Percentiles rank a stretch among this genome's conserved stretches.
Evolutionary conservation across 768 basidiomycete species (phyloP).

Genomic region (Tubosaeta sp.): DNA sequence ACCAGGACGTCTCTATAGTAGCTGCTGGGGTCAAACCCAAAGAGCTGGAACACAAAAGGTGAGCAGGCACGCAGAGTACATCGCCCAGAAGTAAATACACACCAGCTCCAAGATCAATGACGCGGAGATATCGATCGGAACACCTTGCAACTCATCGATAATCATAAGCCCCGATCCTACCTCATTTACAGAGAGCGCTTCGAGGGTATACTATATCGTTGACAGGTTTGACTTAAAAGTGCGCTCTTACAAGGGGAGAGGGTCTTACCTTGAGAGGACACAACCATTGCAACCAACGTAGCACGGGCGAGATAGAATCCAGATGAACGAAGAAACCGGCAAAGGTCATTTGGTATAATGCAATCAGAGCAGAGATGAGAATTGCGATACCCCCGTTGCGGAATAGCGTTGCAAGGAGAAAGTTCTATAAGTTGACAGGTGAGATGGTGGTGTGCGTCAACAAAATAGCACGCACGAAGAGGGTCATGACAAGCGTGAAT

Average conservation of each 20-base stretch:
- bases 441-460: neutral
- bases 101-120: constrained; percentile 82
- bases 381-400: constrained; percentile 88
- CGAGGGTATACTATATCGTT: constrained; percentile 50
- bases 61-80: neutral
- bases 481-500: constrained; percentile 79
- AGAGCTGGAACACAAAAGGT: constrained; percentile 46
- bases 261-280: constrained; percentile 62
- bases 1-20: constrained; percentile 92
- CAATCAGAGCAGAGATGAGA: constrained; percentile 72
- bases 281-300: constrained; percentile 92
- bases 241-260: neutral
- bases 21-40: constrained; percentile 76
- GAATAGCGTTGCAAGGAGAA: constrained; percentile 82
- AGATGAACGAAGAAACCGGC: constrained; percentile 95
- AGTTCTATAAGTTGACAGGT: constrained; percentile 54
- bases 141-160: constrained; percentile 70
- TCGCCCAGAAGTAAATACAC: constrained; percentile 20
- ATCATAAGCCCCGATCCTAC: constrained; percentile 88
- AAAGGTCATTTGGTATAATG: constrained; percentile 80
- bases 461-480: constrained; percentile 56
- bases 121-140: constrained; percentile 78
- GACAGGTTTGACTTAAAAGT: neutral
- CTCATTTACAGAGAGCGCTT: constrained; percentile 89
- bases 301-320: constrained; percentile 76